Evolutionary conservation across 169 alveolate species (phyloP).

Genomic region (Perkinsus chesapeaki): DNA sequence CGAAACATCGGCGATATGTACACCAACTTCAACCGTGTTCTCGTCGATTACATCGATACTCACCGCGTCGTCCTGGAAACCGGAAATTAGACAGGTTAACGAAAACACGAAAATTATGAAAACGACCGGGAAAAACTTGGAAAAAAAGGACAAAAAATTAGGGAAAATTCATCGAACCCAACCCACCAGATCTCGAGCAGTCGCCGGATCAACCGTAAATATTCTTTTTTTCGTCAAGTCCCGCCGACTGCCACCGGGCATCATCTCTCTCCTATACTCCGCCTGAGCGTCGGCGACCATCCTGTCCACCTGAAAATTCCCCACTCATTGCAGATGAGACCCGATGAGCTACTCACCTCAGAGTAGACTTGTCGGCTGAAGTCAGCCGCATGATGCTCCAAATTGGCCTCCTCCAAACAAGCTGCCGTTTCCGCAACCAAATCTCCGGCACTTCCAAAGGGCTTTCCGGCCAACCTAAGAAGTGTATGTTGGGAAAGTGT

Average conservation of each 20-base stretch:
- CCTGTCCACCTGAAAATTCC: not conserved
- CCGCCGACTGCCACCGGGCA: not conserved
- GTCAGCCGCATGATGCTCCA: not conserved
- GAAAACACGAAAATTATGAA: too few species aligned
- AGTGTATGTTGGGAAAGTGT: too few species aligned
- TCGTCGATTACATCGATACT: not conserved
- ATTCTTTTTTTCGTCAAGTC: slow-evolving; percentile 30
- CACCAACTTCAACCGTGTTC: slow-evolving; percentile 50
- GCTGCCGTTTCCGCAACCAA: not conserved
- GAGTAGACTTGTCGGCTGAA: not conserved
- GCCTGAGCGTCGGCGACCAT: not conserved
- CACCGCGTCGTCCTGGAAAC: not conserved
- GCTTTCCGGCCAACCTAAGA: not conserved
- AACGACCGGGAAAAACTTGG: too few species aligned
- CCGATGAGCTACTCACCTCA: too few species aligned
- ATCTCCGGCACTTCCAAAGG: not conserved
- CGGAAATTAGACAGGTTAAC: too few species aligned
- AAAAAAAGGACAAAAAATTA: too few species aligned
- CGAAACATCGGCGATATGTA: slow-evolving; percentile 96
- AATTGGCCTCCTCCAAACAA: not conserved
- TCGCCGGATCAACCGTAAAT: slow-evolving; percentile 51
- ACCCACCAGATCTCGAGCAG: slow-evolving; percentile 50
- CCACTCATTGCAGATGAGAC: not conserved
- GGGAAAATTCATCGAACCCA: slow-evolving; percentile 19
- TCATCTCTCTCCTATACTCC: not conserved